Conservation (phyloP, 1,284 basidiomycete genomes). For the Austroboletus niveus region DNA sequence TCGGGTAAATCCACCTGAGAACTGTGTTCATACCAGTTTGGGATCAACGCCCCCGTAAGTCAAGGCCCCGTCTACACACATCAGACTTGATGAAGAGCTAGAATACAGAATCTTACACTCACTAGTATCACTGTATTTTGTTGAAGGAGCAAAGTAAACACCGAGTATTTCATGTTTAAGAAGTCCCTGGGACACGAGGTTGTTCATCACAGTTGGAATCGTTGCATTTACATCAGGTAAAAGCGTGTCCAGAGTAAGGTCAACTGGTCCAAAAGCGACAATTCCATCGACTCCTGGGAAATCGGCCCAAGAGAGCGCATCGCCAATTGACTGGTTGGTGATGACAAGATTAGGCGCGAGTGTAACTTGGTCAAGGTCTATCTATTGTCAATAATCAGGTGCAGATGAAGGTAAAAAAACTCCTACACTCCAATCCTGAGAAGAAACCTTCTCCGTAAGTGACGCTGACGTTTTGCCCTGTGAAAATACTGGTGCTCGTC, state of each 20-base stretch:
- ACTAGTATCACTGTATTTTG: constrained; percentile 18
- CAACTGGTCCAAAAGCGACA: constrained; percentile 26
- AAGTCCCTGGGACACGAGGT: constrained; percentile 20
- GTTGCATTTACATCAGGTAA: background rate
- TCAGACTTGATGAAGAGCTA: background rate
- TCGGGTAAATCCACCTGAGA: too few species aligned
- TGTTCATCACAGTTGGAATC: constrained; percentile 28
- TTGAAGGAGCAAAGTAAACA: constrained; percentile 26
- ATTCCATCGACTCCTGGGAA: constrained; percentile 23
- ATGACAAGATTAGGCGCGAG: constrained; percentile 19
- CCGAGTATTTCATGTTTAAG: constrained; percentile 18
- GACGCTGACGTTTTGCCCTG: constrained; percentile 23
- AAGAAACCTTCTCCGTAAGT: constrained; percentile 24
- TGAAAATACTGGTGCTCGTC: constrained; percentile 25
- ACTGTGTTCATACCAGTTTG: constrained; percentile 15
- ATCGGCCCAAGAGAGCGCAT: constrained; percentile 12
- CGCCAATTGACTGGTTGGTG: constrained; percentile 26
- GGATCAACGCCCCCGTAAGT: constrained; percentile 26
- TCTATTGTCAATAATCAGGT: background rate
- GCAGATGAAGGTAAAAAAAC: background rate
- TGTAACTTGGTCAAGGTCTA: constrained; percentile 25
- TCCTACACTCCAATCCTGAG: constrained; percentile 25
- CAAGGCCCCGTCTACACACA: constrained; percentile 23
- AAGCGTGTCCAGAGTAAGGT: constrained; percentile 19
- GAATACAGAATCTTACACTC: background rate